Base-by-base conservation (phyloP, 495 filamentous ascomycete genomes). In the Recurvomyces mirabilis region DNA sequence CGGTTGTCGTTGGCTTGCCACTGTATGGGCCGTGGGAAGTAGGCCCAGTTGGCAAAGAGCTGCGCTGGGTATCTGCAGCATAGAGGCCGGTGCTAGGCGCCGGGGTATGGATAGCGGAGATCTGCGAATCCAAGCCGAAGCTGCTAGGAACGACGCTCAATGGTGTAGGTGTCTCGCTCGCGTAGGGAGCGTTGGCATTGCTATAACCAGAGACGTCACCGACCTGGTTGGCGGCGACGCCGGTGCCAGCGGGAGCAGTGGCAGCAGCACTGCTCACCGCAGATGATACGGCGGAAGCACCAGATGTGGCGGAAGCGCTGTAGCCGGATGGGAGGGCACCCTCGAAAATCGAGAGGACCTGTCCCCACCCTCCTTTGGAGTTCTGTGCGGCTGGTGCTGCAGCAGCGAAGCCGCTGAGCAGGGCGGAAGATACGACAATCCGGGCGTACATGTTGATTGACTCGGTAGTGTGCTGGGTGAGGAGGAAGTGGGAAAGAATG, bases 11-110 rank as follows among this genome's bases (percentile, higher is more conserved):
- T 0, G 62, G 45, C 22, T 46, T 47, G 17, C 63, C 62, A 14
- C 48, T 56, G 46, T 41, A 66, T 1, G 62, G 63, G 1, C 63
- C 63, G 46, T 66, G 63, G 39, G 59, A 59, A 17, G 62, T 65
- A 7, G 53, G 22, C 2, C 63, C 60, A 41, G 55, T 61, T 4
- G 57, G 35, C 24, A 55, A 19, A 26, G 40, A 46, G 46, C 54
- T 58, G 26, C 43, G 18, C 48, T 42, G 51, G 21, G 58, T 40
- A 21, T 43, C 49, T 2, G 49, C 49, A 6, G 46, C 49, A 30
- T 24, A 38, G 14, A 34, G 13, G 12, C 43, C 48, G 9, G 43
- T 30, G 9, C 22, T 44, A 10, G 50, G 50, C 24, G 51, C 44
- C 1, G 20, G 14, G 18, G 54, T 54, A 14, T 21, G 3, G 40